Percentiles rank a stretch among this genome's conserved stretches.
Conservation (phyloP, 306 rosid genomes). For the Crotalaria pallida region DNA sequence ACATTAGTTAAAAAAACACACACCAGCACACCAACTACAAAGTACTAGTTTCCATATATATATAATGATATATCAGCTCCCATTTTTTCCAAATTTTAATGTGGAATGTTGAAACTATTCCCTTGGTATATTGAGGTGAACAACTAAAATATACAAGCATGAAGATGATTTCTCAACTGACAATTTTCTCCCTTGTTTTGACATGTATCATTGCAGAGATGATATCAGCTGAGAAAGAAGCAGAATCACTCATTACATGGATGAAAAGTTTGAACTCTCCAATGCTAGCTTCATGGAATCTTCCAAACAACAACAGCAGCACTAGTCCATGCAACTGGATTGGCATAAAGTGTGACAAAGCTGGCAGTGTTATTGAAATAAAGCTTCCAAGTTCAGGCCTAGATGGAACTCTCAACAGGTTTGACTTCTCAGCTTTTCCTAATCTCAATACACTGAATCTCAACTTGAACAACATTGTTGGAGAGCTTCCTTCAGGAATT, state of each 20-base stretch:
- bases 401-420: conserved; percentile 24
- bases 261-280: conserved; percentile 23
- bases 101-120: neutral
- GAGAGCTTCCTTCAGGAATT: conserved; percentile 17
- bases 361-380: conserved; percentile 19
- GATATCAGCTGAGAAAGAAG: conserved; percentile 25
- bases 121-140: neutral
- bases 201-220: neutral
- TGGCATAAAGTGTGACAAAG: conserved; percentile 12
- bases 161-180: conserved; percentile 8
- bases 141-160: neutral
- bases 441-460: conserved; percentile 20
- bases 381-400: conserved; percentile 13
- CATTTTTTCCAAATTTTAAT: neutral
- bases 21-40: neutral
- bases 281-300: conserved; percentile 16
- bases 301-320: neutral
- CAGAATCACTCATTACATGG: conserved; percentile 21
- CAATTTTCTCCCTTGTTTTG: neutral
- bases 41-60: neutral
- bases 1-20: neutral
- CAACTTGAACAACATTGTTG: conserved; percentile 20
- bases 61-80: neutral
- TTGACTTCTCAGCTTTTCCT: conserved; percentile 30
- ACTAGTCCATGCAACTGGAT: conserved; percentile 25